Conservation (phyloP, 805 yeast species). For the Wickerhamomyces hampshirensis region DNA sequence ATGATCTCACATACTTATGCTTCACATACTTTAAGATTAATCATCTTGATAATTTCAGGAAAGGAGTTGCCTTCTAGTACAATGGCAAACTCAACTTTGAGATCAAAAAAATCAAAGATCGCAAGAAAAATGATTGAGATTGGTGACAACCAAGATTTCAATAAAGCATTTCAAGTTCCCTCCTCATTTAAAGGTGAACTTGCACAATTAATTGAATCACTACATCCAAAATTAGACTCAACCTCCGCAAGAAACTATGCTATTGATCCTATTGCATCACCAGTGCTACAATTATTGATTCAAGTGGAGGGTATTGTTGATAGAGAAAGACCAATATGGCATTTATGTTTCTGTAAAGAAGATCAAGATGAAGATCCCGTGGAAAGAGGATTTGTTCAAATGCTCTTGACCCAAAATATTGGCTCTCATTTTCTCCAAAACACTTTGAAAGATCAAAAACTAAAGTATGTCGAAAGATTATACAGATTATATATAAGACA, state of each 20-base stretch:
- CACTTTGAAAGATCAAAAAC: conserved; percentile 58
- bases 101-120: conserved; percentile 79
- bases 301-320: conserved; percentile 80
- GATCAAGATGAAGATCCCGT: conserved; percentile 47
- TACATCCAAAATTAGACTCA: conserved; percentile 33
- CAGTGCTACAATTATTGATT: conserved; percentile 74
- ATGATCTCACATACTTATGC: conserved; percentile 78
- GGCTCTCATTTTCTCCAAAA: conserved; percentile 90
- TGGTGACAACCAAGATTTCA: conserved; percentile 69
- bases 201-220: conserved; percentile 39
- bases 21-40: conserved; percentile 77
- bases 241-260: conserved; percentile 66
- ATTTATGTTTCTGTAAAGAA: conserved; percentile 49
- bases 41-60: conserved; percentile 71
- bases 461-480: conserved; percentile 65
- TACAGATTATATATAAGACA: conserved; percentile 69
- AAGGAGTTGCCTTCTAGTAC: conserved; percentile 72
- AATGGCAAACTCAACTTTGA: conserved; percentile 60
- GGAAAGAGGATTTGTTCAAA: conserved; percentile 80
- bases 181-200: conserved; percentile 59
- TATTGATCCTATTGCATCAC: conserved; percentile 78
- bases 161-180: conserved; percentile 65
- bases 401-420: conserved; percentile 78
- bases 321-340: conserved; percentile 68
- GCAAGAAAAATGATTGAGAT: conserved; percentile 93